Evolutionary conservation across 1,284 basidiomycete genomes (phyloP).

Genomic region (Pterulicium gracile): DNA sequence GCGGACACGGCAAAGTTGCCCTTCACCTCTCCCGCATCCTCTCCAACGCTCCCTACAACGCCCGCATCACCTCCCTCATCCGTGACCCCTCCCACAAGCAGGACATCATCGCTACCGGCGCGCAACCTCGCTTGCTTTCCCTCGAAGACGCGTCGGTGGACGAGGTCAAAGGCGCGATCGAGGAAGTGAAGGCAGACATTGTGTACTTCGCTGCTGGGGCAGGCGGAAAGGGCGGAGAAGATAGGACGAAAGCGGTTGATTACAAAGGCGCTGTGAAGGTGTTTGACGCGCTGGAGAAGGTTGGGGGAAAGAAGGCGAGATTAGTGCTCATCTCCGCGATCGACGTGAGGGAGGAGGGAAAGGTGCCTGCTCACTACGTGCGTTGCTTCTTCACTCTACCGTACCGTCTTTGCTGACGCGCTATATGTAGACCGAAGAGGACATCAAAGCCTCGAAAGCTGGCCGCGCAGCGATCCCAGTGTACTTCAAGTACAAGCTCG

Average conservation of each 20-base stretch:
- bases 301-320: constrained; percentile 32
- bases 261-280: constrained; percentile 64
- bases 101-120: constrained; percentile 33
- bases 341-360: constrained; percentile 47
- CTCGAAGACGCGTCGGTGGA: constrained; percentile 42
- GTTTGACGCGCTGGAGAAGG: constrained; percentile 55
- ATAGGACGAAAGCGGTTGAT: constrained; percentile 59
- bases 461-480: constrained; percentile 29
- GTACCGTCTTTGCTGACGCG: not conserved
- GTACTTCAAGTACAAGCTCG: constrained; percentile 58
- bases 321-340: constrained; percentile 56
- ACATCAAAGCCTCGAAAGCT: constrained; percentile 32
- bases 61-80: constrained; percentile 49
- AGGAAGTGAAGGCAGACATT: constrained; percentile 27
- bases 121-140: constrained; percentile 45
- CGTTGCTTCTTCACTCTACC: constrained; percentile 12
- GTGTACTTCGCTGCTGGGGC: constrained; percentile 65
- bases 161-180: constrained; percentile 40
- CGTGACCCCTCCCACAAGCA: constrained; percentile 33
- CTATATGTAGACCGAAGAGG: constrained; percentile 30
- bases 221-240: constrained; percentile 54
- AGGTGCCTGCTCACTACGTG: constrained; percentile 48
- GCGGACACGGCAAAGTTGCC: constrained; percentile 39
- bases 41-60: constrained; percentile 23
- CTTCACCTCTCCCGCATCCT: not conserved